phyloP scores from a whole-genome alignment of 1,284 basidiomycete genomes.

The Neonothopanus nambi region DNA sequence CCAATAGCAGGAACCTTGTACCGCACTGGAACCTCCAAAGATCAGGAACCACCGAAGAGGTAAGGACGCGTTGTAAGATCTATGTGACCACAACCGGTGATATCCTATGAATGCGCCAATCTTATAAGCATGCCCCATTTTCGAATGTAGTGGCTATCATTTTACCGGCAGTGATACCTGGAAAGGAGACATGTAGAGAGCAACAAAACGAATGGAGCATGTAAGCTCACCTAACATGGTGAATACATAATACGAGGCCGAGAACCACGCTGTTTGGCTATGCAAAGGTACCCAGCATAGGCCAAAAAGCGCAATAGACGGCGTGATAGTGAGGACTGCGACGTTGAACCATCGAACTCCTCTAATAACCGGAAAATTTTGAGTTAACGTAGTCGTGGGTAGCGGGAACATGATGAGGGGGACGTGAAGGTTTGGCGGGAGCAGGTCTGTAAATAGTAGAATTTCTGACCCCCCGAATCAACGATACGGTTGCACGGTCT shows the following conservation, averaged over 20 bases:
- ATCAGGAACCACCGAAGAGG: constrained; percentile 78
- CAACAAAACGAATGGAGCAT: constrained; percentile 7
- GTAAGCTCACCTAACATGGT: constrained; percentile 61
- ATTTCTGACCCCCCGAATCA: neutral
- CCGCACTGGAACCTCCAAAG: constrained; percentile 80
- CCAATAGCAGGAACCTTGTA: constrained; percentile 90
- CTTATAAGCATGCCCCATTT: neutral
- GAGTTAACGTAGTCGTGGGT: constrained; percentile 20
- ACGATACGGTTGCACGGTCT: constrained; percentile 3
- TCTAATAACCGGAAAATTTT: constrained; percentile 46
- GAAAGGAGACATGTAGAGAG: constrained; percentile 19
- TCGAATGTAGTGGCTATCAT: neutral
- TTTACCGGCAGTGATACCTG: constrained; percentile 64
- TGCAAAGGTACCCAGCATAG: constrained; percentile 47
- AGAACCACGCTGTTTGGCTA: constrained; percentile 59
- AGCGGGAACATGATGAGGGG: neutral
- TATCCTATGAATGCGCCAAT: constrained; percentile 55
- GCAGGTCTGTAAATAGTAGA: constrained; percentile 1
- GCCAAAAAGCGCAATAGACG: constrained; percentile 68
- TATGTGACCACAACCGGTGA: constrained; percentile 90
- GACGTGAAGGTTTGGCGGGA: no score
- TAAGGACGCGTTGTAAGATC: constrained; percentile 80
- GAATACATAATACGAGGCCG: constrained; percentile 71
- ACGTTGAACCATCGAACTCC: constrained; percentile 70
- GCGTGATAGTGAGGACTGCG: constrained; percentile 65